phyloP scores from a whole-genome alignment of 176 grass and related monocot species.

The Ananas comosus region DNA sequence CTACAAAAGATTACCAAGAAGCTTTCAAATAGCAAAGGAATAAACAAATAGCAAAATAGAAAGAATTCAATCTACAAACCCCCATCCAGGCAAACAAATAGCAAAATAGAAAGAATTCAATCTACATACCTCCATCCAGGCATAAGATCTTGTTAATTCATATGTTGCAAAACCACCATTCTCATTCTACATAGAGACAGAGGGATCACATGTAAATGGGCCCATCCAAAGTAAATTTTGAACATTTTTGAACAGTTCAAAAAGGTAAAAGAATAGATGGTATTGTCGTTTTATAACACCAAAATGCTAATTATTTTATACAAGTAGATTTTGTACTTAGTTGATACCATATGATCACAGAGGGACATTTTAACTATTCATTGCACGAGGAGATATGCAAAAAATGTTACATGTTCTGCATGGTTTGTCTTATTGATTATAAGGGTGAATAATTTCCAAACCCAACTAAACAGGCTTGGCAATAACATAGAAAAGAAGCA shows the following conservation, averaged over 20 bases:
- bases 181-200: slow-evolving; percentile 45
- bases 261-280: neutral
- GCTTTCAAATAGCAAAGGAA: neutral
- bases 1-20: neutral
- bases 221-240: neutral
- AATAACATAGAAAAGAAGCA: too few relatives aligned
- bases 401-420: too few relatives aligned
- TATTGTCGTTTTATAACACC: neutral
- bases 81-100: too few relatives aligned
- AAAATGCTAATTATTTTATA: neutral
- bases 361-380: too few relatives aligned
- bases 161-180: slow-evolving; percentile 88
- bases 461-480: too few relatives aligned
- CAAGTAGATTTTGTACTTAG: neutral
- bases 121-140: slow-evolving; percentile 77
- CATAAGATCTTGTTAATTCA: slow-evolving; percentile 86
- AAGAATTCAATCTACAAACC: slow-evolving; percentile 3
- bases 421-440: too few relatives aligned
- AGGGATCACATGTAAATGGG: slow-evolving; percentile 7
- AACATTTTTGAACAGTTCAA: too few relatives aligned
- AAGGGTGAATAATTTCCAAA: too few relatives aligned
- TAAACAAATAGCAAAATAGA: slow-evolving; percentile 2
- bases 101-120: neutral
- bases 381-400: too few relatives aligned
- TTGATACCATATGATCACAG: too few relatives aligned